These are phyloP conservation scores for Dactylonectria macrodidyma DNA, from an alignment of 2,329 filamentous ascomycete species.

Conservation along the genomic window DNA sequence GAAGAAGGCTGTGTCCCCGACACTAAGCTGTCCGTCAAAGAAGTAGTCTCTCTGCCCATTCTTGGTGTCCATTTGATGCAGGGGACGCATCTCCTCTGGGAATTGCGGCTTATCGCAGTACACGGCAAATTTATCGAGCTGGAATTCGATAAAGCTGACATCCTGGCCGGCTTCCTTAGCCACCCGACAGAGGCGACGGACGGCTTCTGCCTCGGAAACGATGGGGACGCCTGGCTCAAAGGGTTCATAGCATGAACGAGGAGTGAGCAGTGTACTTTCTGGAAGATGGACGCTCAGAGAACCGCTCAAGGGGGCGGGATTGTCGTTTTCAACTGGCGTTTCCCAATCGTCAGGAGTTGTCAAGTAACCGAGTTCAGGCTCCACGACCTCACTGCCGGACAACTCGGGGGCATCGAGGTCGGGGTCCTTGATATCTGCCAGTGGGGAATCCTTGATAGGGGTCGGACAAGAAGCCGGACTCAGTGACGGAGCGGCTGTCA, in stretches of 20 bases:
- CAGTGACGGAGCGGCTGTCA: slow-evolving; percentile 21
- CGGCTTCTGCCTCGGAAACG: slow-evolving; percentile 42
- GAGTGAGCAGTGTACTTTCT: slow-evolving; percentile 45
- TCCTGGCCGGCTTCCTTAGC: slow-evolving; percentile 32
- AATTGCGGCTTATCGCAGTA: slow-evolving; percentile 61
- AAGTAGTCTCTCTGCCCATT: slow-evolving; percentile 57
- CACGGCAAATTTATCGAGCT: slow-evolving; percentile 71
- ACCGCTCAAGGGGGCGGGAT: slow-evolving; percentile 3
- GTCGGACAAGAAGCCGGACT: slow-evolving; percentile 18
- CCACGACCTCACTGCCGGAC: slow-evolving; percentile 1
- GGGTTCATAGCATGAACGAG: slow-evolving; percentile 51
- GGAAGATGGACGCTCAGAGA: slow-evolving; percentile 48
- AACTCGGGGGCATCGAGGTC: slow-evolving; percentile 22
- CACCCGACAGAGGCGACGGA: slow-evolving; percentile 24
- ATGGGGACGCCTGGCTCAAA: slow-evolving; percentile 48
- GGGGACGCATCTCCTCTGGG: slow-evolving; percentile 66
- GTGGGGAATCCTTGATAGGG: slow-evolving; percentile 14
- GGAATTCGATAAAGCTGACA: slow-evolving; percentile 61
- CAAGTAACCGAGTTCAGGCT: background rate
- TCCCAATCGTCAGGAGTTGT: slow-evolving; percentile 19
- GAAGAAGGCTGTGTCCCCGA: slow-evolving; percentile 60
- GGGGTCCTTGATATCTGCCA: slow-evolving; percentile 24
- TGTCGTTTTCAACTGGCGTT: background rate
- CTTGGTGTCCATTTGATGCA: slow-evolving; percentile 66
- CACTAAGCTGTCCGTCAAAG: slow-evolving; percentile 73